Base-by-base conservation (phyloP, 495 filamentous ascomycete genomes). In the Thozetella sp. region DNA sequence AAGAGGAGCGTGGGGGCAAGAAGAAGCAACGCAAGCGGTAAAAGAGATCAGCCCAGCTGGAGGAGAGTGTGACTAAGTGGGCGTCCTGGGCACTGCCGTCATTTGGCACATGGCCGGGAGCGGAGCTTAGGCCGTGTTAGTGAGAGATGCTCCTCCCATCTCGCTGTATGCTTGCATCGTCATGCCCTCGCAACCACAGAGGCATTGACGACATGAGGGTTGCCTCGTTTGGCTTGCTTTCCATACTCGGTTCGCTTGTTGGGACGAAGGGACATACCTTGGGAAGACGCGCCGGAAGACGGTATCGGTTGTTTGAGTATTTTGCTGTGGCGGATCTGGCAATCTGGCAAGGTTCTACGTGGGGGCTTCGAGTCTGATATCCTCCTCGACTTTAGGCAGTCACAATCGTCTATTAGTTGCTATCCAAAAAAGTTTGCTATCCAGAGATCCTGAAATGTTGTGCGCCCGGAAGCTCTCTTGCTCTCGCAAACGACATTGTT, bases 1-100 rank as follows among this genome's bases (percentile, higher is more conserved):
- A 93, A 50, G 92, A 93, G 65, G 87, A 85, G 1, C 61, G 62
- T 24, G 17, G 58, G 30, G 64, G 63, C 54, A 68, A 62, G 45
- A 80, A 76, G 63, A 80, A 80, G 72, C 71, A 74, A 68, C 67
- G 76, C 60, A 76, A 72, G 64, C 70, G 72, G 58, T 77, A 67
- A 60, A 66, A 13, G 46, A 19, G 45, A 13, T 34, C 19, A 3
- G 2, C 22, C 6, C 20, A 3, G 22, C 19, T n/a, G n/a, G n/a
- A n/a, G n/a, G n/a, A n/a, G n/a, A n/a, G n/a, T n/a, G n/a, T n/a
- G n/a, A n/a, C n/a, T n/a, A n/a, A n/a, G n/a, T n/a, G n/a, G n/a
- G n/a, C n/a, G n/a, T n/a, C n/a, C n/a, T n/a, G n/a, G n/a, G n/a
- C n/a, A n/a, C n/a, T n/a, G n/a, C n/a, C n/a, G n/a, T n/a, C n/a